A percentile compares a stretch with the other conserved stretches of the same genome.
phyloP scores from a whole-genome alignment of 2,329 filamentous ascomycete species.

The Helotiales sp. region DNA sequence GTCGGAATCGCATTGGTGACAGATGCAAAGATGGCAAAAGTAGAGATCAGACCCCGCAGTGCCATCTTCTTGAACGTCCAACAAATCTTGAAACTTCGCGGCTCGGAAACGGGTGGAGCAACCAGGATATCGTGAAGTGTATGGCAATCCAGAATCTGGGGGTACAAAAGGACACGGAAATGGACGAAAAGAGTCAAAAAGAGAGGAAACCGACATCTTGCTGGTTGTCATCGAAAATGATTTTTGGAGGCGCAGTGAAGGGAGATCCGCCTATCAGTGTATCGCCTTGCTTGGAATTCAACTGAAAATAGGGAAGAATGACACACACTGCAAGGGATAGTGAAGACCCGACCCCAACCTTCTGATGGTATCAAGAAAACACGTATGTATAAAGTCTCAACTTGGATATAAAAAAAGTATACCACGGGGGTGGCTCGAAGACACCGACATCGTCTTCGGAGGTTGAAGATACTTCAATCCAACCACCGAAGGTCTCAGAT shows the following conservation, averaged over 20 bases:
- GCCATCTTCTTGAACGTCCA: slow-evolving; percentile 25
- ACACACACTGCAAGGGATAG: slow-evolving; percentile 36
- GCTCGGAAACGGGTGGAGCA: not conserved
- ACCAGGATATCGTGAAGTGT: not conserved
- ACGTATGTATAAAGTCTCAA: not conserved
- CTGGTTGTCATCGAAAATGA: slow-evolving; percentile 30
- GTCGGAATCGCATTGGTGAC: slow-evolving; percentile 43
- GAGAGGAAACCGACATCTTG: slow-evolving; percentile 18
- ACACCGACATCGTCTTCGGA: not conserved
- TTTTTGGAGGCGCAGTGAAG: slow-evolving; percentile 34
- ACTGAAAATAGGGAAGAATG: slow-evolving; percentile 25
- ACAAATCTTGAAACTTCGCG: not conserved
- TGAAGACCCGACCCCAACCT: slow-evolving; percentile 18
- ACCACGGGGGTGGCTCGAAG: slow-evolving; percentile 13
- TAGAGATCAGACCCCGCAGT: slow-evolving; percentile 28
- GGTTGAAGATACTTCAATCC: slow-evolving; percentile 11
- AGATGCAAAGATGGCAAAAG: slow-evolving; percentile 30
- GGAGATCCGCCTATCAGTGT: slow-evolving; percentile 31
- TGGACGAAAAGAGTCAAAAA: slow-evolving; percentile 21
- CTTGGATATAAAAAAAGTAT: not conserved
- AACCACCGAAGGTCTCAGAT: slow-evolving; percentile 6
- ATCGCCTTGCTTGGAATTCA: slow-evolving; percentile 38
- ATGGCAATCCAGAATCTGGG: not conserved
- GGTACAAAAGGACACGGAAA: slow-evolving; percentile 11
- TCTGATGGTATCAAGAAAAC: slow-evolving; percentile 4